Evolutionary conservation across 176 grass and related monocot genomes (phyloP).

Genomic region (Hyparrhenia diplandra): DNA sequence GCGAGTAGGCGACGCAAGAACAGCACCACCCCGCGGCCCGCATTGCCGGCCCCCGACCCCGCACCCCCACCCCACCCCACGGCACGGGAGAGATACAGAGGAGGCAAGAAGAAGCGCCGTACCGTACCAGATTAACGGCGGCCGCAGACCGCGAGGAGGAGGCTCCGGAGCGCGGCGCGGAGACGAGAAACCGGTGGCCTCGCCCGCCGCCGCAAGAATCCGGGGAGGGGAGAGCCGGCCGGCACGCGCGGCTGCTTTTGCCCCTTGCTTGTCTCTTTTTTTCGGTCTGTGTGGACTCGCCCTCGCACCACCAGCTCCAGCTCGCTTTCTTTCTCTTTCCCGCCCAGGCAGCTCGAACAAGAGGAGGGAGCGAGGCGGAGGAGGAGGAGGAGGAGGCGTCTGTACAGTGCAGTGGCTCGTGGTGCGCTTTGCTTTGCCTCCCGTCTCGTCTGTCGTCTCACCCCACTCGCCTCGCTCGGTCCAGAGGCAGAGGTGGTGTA

Average conservation of each 20-base stretch:
- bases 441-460: no score
- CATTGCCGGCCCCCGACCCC: conserved; percentile 12
- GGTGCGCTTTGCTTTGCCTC: background rate
- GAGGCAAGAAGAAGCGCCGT: background rate
- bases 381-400: background rate
- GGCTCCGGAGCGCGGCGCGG: no score
- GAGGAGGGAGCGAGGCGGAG: no score
- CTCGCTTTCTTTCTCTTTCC: conserved; percentile 36
- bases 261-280: background rate
- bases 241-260: background rate
- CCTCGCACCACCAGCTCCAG: no score
- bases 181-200: background rate
- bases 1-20: background rate
- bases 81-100: background rate
- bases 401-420: no score
- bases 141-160: no score
- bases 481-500: no score
- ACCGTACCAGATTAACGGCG: conserved; percentile 27
- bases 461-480: no score
- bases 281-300: no score
- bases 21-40: background rate
- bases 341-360: conserved; percentile 50
- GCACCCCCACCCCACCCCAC: background rate
- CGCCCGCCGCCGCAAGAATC: conserved; percentile 17
- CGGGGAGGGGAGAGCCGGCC: conserved; percentile 1